Percentiles rank a stretch among this genome's conserved stretches.
phyloP scores from a whole-genome alignment of 2,329 filamentous ascomycete genomes.

The Nothomitra cinnamomea region DNA sequence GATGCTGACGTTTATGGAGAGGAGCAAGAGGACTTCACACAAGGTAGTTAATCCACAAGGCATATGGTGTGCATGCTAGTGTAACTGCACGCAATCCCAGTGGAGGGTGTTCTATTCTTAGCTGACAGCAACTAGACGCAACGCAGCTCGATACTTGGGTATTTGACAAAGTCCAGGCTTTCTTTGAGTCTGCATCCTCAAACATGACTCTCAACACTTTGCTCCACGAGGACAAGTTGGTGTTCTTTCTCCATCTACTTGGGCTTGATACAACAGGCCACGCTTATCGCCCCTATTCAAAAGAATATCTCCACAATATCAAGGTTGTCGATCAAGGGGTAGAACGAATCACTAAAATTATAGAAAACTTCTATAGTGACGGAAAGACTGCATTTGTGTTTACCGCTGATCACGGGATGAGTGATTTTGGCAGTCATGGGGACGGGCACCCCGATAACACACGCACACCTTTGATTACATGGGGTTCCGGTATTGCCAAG shows the following conservation, averaged over 20 bases:
- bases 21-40: constrained; percentile 80
- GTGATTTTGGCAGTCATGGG: constrained; percentile 96
- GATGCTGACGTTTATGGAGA: constrained; percentile 72
- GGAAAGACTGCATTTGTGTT: constrained; percentile 88
- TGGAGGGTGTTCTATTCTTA: not conserved
- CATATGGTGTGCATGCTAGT: too few relatives aligned
- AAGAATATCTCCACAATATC: constrained; percentile 88
- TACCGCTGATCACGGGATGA: constrained; percentile 98
- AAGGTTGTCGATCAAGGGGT: constrained; percentile 87
- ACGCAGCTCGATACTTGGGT: constrained; percentile 81
- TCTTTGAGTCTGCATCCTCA: constrained; percentile 64
- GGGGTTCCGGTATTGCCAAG: constrained; percentile 78
- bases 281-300: constrained; percentile 73
- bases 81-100: too few relatives aligned
- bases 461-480: constrained; percentile 76
- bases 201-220: constrained; percentile 59
- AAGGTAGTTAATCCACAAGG: constrained; percentile 15
- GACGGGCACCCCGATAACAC: constrained; percentile 97
- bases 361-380: constrained; percentile 69
- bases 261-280: constrained; percentile 88
- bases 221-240: constrained; percentile 66
- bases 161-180: constrained; percentile 76
- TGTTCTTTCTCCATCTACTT: constrained; percentile 90
- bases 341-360: constrained; percentile 60
- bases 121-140: constrained; percentile 34